Evolutionary conservation across 2,329 filamentous ascomycete genomes (phyloP), one percentile per base, ranked within the genome.

Genomic region (Arthrobotrys sinensis): DNA sequence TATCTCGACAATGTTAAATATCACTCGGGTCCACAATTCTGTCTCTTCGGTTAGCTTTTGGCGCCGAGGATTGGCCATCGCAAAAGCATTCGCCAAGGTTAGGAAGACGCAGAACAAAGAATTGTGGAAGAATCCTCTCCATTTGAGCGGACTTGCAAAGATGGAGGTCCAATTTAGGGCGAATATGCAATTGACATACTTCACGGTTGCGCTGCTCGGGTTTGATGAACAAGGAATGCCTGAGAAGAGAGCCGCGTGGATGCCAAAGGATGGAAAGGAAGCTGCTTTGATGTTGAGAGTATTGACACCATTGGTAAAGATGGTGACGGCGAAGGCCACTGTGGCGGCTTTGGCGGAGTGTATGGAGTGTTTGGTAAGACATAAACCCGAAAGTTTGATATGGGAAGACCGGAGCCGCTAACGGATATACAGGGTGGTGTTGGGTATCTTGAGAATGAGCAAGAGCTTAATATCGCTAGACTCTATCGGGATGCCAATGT

Each of bases 1-100:
- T 80, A 92, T 94, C 75, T 87, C 88, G 45, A 89, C 89, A 1
- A 85, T 94, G 12, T 85, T 94, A 6, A 93, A 90, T 73, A 88
- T 93, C 80, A 91, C 90, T 0, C 85, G 90, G 7, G 83, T 91
- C 0, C 87, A 90, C 82, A 89, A 88, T 2, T 85, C 88, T 6
- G 85, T 90, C 1, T 85, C 85, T 0, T 87, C 88, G 0, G 84
- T 88, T 0, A 88, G 87, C 0, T 87, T 87, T 76, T 86, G 88
- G 38, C 87, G 88, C 0, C 86, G 90, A 5, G 89, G 88, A 0
- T 83, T 92, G 0, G 87, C 85, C 0, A 86, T 91, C 12, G 87
- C 88, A 0, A 87, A 87, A 73, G 88, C 89, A 0, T 91, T 88
- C 81, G 86, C 89, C 0, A 85, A 85, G 10, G 89, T 90, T 0